phyloP scores from a whole-genome alignment of 1,284 basidiomycete genomes.

The Phaffia rhodozyma region DNA sequence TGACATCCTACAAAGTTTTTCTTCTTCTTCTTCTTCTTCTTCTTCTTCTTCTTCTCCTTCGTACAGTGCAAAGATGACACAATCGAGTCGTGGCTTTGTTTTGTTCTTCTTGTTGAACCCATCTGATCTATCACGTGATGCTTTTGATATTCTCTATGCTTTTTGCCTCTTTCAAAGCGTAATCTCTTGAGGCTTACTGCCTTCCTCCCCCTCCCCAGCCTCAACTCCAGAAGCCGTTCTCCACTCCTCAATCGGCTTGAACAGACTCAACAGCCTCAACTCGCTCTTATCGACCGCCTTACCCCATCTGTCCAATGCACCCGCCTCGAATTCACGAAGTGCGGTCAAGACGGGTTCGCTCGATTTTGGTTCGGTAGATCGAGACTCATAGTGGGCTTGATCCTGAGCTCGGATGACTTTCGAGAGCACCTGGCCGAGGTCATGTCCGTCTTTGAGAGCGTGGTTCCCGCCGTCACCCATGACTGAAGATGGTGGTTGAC shows the following conservation, averaged over 20 bases:
- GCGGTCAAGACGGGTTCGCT: neutral
- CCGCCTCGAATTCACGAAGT: neutral
- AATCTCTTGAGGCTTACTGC: too few relatives aligned
- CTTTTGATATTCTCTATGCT: too few relatives aligned
- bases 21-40: too few relatives aligned
- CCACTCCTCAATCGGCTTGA: neutral
- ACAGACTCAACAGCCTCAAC: neutral
- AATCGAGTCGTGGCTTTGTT: too few relatives aligned
- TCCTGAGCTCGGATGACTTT: neutral
- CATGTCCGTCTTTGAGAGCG: constrained; percentile 4
- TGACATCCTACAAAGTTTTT: too few relatives aligned
- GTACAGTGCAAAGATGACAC: too few relatives aligned
- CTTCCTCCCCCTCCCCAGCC: neutral
- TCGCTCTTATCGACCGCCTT: neutral
- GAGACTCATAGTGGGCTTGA: neutral
- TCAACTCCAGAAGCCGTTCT: neutral
- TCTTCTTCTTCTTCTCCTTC: too few relatives aligned
- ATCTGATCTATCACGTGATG: too few relatives aligned
- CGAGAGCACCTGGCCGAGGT: constrained; percentile 2
- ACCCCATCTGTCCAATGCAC: neutral
- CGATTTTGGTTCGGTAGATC: neutral
- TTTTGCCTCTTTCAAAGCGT: too few relatives aligned
- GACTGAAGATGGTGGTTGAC: neutral
- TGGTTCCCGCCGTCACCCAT: neutral
- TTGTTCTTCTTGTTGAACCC: too few relatives aligned